These are phyloP conservation scores for Pseudozyma tsukubaensis DNA, from an alignment of 1,284 basidiomycete genomes.

Conservation along the genomic window DNA sequence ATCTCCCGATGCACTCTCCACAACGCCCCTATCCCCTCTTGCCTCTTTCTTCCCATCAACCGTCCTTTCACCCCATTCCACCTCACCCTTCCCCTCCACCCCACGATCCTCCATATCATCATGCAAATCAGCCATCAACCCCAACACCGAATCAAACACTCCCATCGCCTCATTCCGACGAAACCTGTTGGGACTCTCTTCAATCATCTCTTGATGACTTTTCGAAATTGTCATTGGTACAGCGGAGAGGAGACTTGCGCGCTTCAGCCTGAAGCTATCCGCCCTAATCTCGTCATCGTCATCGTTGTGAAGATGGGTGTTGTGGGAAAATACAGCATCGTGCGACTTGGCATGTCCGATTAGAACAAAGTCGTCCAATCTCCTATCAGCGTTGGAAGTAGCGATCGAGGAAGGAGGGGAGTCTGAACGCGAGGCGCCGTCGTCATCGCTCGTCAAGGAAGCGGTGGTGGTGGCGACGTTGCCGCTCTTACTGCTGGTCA, in stretches of 20 bases:
- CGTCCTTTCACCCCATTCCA: not conserved
- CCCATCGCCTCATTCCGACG: conserved; percentile 10
- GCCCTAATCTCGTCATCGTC: not conserved
- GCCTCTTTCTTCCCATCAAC: not conserved
- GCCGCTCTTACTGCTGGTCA: not conserved
- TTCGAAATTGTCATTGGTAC: conserved; percentile 21
- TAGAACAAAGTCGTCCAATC: not conserved
- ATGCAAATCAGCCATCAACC: conserved; percentile 21
- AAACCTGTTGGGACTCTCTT: conserved; percentile 9
- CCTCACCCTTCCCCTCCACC: too few relatives aligned
- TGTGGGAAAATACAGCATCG: conserved; percentile 4
- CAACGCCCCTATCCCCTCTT: not conserved
- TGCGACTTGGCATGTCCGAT: not conserved
- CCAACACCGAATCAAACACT: conserved; percentile 21
- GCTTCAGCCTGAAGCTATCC: conserved; percentile 5
- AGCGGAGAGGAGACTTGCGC: conserved; percentile 1
- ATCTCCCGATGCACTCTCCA: not conserved
- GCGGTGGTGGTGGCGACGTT: not conserved
- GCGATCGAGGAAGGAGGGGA: conserved; percentile 17
- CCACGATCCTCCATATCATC: conserved; percentile 7
- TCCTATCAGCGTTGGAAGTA: conserved; percentile 1
- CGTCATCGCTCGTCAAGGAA: not conserved
- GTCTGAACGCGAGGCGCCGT: not conserved
- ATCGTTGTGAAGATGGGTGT: not conserved
- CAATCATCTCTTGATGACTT: conserved; percentile 29